Evolutionary conservation across 371 early-diverging fungal genomes (phyloP), one percentile per base, ranked within the genome.

Genomic region (Lichtheimia ornata): DNA sequence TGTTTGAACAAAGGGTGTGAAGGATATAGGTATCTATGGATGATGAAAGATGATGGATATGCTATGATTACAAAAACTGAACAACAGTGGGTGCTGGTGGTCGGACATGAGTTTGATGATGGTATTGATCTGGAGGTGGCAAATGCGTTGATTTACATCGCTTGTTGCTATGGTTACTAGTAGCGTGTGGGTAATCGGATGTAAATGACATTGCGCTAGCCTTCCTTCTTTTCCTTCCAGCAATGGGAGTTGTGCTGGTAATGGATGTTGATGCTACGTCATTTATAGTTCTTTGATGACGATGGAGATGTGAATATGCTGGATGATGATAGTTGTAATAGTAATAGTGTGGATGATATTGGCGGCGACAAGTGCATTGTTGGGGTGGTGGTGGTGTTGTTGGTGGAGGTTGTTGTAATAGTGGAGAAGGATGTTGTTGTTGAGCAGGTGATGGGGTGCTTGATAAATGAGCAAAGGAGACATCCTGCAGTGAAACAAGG

Each of bases 401-500:
- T 7, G 17, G 52, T 15, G 12, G 50, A 20, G 17, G 40, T n/a
- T 56, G 40, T n/a, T 56, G 43, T 18, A 22, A 28, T 27, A n/a
- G 20, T 30, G 27, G 55, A 54, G 55, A 30, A 54, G 28, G 55
- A 54, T 27, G 40, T 27, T 30, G 40, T 27, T 30, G 55, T 27
- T 24, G 55, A 54, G 40, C n/a, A 20, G 57, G 42, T 57, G 57
- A 18, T 45, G 57, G 25, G 25, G 53, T 15, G n/a, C 18, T n/a
- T 6, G n/a, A 18, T 18, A 27, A 30, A 15, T 41, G 52, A n/a
- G 53, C 53, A 52, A 47, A 52, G 5, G 57, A 50, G 13, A 63
- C 17, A 35, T 63, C 57, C 28, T 63, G 57, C 43, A 57, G 54
- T 13, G 49, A 56, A 18, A 18, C 40, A 35, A 56, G 44, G 5